Base-by-base conservation (phyloP, 2,329 filamentous ascomycete genomes). In the Paramyrothecium roridum region DNA sequence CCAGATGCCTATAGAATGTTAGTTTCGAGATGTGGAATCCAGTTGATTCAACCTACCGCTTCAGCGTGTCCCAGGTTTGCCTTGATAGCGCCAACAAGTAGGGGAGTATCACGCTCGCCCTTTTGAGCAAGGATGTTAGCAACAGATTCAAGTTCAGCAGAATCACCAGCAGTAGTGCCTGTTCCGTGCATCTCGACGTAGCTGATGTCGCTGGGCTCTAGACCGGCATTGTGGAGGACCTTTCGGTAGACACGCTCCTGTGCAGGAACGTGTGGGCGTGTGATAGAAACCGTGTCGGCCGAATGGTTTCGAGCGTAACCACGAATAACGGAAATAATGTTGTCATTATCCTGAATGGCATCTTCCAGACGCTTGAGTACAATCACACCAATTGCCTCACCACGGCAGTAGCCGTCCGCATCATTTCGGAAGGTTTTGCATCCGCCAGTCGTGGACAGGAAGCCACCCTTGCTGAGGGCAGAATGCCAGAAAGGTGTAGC, bases 181-280 rank as follows among this genome's bases (percentile, higher is more conserved):
- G 91, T 96, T 6, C 92, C 92, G 69, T 96, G 92, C 85, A 96
- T 92, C 71, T 96, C 92, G 2, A 96, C 88, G 63, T 95, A 96
- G 70, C 86, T 85, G 26, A 96, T 82, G 55, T 91, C 87, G 52
- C 85, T 81, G 1, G 91, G 88, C 64, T 93, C 87, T 17, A 95
- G 81, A 55, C 87, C 87, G 23, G 89, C 86, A 46, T 90, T 83
- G 34, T 87, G 83, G 1, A 95, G 78, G 26, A 96, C 77, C 50
- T 80, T 79, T 58, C 80, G 80, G 64, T 85, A 89, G 3, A 90
- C 71, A 56, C 77, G 77, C 34, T 82, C 76, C 61, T 91, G 89
- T 0, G 83, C 80, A 26, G 79, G 82, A 3, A 78, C 82, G 59
- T 89, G 85, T 0, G 89, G 89, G 33, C 85, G 83, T 0, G 89